Evolutionary conservation across 2,329 filamentous ascomycete genomes (phyloP).

Genomic region (Corynespora cassiicola): DNA sequence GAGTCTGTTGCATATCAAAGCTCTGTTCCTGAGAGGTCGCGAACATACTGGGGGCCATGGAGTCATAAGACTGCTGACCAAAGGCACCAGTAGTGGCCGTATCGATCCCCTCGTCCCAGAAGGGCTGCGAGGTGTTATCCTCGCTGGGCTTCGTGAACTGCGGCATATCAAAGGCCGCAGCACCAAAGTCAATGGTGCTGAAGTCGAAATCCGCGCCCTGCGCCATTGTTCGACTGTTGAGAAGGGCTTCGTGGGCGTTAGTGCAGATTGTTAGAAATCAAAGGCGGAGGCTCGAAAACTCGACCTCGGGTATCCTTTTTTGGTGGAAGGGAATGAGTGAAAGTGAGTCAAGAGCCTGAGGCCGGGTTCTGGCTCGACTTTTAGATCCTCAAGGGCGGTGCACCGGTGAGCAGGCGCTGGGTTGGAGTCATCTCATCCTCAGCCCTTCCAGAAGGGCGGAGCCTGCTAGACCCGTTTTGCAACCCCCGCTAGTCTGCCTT

Average conservation of each 20-base stretch:
- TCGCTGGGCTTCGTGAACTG: conserved; percentile 33
- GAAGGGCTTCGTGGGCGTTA: not conserved
- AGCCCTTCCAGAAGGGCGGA: no score
- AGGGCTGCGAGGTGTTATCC: conserved; percentile 38
- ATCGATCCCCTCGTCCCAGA: conserved; percentile 43
- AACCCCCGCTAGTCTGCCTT: no score
- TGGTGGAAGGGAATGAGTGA: conserved; percentile 32
- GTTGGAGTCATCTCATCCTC: conserved; percentile 27
- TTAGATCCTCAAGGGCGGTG: conserved; percentile 31
- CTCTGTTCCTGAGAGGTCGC: conserved; percentile 25
- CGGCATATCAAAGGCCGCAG: conserved; percentile 27
- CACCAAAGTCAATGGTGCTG: conserved; percentile 39
- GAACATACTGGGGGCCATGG: conserved; percentile 27
- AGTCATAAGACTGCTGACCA: conserved; percentile 20
- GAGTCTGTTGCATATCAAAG: conserved; percentile 33
- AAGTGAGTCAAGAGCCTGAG: conserved; percentile 39
- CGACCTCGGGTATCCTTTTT: no score
- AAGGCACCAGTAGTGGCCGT: conserved; percentile 26
- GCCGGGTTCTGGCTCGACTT: conserved; percentile 28
- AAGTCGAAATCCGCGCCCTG: conserved; percentile 28
- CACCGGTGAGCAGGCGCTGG: conserved; percentile 13
- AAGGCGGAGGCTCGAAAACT: conserved; percentile 17
- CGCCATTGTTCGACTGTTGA: not conserved
- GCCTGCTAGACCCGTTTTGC: no score
- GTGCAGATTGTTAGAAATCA: not conserved